These are phyloP conservation scores for Arachnomyces sp. DNA, from an alignment of 2,329 filamentous ascomycete genomes.

Conservation along the genomic window DNA sequence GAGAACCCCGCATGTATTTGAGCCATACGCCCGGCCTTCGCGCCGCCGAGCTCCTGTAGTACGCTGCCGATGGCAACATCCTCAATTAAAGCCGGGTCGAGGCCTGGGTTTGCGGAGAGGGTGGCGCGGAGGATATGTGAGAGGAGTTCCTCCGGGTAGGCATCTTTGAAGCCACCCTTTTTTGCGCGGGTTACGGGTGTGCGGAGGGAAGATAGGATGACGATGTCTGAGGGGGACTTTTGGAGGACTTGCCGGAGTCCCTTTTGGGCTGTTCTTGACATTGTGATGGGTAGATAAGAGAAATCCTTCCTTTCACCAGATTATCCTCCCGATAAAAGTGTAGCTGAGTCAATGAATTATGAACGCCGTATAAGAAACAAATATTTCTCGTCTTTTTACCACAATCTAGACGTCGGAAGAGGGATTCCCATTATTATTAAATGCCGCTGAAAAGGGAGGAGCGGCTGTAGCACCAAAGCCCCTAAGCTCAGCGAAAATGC, in stretches of 20 bases:
- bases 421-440: too few species aligned
- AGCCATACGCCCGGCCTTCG: conserved; percentile 85
- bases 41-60: conserved; percentile 80
- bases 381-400: too few species aligned
- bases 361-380: too few species aligned
- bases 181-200: conserved; percentile 78
- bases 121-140: conserved; percentile 56
- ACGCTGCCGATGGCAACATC: conserved; percentile 85
- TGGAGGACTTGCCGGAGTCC: conserved; percentile 68
- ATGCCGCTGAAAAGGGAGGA: too few species aligned
- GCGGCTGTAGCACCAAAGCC: too few species aligned
- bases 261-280: conserved; percentile 45
- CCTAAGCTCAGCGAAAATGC: too few species aligned
- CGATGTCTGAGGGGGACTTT: conserved; percentile 71
- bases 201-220: conserved; percentile 83
- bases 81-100: conserved; percentile 61
- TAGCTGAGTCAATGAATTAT: not conserved
- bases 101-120: conserved; percentile 61
- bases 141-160: conserved; percentile 85
- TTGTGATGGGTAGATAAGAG: conserved; percentile 20
- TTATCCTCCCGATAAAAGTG: too few species aligned
- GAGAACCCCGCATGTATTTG: conserved; percentile 75
- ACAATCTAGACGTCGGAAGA: too few species aligned
- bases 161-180: conserved; percentile 75
- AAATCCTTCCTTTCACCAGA: too few species aligned